A percentile compares a stretch with the other conserved stretches of the same genome.
Conservation (phyloP, 1,139 yeast species). For the Arxiozyma telluris region DNA sequence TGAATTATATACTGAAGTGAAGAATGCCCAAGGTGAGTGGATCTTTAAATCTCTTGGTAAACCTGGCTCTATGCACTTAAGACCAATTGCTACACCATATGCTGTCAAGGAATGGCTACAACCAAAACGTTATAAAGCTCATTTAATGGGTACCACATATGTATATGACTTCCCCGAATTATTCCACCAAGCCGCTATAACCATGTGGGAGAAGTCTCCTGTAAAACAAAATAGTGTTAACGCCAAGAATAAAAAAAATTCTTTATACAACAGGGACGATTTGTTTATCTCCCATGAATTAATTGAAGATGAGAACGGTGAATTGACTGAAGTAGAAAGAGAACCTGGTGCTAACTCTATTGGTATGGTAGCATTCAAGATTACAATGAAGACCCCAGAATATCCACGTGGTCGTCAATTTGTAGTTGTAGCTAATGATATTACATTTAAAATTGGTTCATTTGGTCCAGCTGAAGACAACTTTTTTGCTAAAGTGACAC, state of each 20-base stretch:
- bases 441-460: conserved; percentile 95
- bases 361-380: conserved; percentile 97
- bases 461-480: conserved; percentile 96
- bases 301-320: conserved; percentile 71
- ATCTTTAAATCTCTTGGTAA: conserved; percentile 88
- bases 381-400: conserved; percentile 89
- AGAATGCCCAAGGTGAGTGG: conserved; percentile 90
- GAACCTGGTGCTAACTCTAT: conserved; percentile 93
- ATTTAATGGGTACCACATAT: conserved; percentile 94
- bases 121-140: conserved; percentile 97
- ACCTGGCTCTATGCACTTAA: conserved; percentile 95
- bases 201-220: conserved; percentile 71
- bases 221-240: conserved; percentile 29
- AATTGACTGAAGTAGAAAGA: conserved; percentile 78
- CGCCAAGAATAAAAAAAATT: neutral
- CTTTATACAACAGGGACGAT: conserved; percentile 35
- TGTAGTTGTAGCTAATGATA: conserved; percentile 89
- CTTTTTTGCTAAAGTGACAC: conserved; percentile 87
- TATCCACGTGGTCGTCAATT: conserved; percentile 94
- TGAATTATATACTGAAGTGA: conserved; percentile 88
- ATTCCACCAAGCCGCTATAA: conserved; percentile 83
- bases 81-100: conserved; percentile 91
- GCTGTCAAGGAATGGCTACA: conserved; percentile 97
- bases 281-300: conserved; percentile 72
- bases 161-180: conserved; percentile 98